These are phyloP conservation scores for Paxillus involutus DNA, from an alignment of 768 basidiomycete species.

Conservation along the genomic window DNA sequence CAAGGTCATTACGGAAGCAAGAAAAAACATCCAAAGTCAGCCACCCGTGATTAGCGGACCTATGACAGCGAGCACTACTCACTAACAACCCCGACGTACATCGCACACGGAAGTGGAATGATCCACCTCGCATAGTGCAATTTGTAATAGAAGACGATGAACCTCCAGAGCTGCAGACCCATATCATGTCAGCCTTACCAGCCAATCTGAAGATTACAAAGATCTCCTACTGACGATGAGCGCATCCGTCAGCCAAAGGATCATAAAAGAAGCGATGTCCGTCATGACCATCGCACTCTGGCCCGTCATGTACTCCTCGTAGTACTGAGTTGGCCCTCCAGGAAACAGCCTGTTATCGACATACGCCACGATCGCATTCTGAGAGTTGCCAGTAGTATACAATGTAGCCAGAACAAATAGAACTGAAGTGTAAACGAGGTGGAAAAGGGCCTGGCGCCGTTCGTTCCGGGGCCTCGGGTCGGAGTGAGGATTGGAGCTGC, in stretches of 20 bases:
- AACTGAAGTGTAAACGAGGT: constrained; percentile 24
- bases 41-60: neutral
- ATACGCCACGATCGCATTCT: constrained; percentile 27
- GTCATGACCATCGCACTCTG: constrained; percentile 23
- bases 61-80: neutral
- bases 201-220: neutral
- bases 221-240: constrained; percentile 21
- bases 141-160: constrained; percentile 22
- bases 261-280: constrained; percentile 22
- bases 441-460: constrained; percentile 23
- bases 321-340: constrained; percentile 26
- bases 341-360: constrained; percentile 29
- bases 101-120: constrained; percentile 23
- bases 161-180: constrained; percentile 18
- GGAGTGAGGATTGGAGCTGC: constrained; percentile 6
- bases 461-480: neutral
- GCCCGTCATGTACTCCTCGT: constrained; percentile 21
- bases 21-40: neutral
- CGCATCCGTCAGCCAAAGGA: constrained; percentile 31
- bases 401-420: constrained; percentile 29
- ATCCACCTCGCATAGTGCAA: constrained; percentile 21
- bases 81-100: constrained; percentile 25
- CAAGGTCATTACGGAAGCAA: neutral
- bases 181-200: constrained; percentile 1
- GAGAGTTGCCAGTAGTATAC: constrained; percentile 28